Percentiles rank a stretch among this genome's conserved stretches.
These are phyloP conservation scores for Cantharellus cinnabarinus DNA, from an alignment of 768 basidiomycete genomes.

Conservation along the genomic window DNA sequence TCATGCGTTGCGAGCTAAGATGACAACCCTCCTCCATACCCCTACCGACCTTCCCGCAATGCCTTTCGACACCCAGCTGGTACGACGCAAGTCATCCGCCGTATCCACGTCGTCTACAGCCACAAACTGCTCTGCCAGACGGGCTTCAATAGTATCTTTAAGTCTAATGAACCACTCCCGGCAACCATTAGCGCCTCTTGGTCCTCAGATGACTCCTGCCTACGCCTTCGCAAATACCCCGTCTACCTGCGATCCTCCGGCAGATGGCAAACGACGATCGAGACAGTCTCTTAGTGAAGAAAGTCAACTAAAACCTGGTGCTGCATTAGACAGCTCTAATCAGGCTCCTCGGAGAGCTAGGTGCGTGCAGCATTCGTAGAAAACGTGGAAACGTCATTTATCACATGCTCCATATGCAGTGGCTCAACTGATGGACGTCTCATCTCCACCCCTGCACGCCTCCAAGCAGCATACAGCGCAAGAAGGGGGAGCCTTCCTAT, in stretches of 20 bases:
- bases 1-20: too few species aligned
- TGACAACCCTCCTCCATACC: too few species aligned
- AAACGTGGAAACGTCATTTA: neutral
- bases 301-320: neutral
- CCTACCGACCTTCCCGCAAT: too few species aligned
- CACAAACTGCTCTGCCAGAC: too few species aligned
- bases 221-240: neutral
- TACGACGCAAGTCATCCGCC: too few species aligned
- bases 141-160: too few species aligned
- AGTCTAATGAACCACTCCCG: neutral
- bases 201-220: neutral
- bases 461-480: neutral
- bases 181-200: neutral
- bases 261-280: neutral
- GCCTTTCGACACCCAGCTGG: too few species aligned
- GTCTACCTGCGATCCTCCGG: neutral
- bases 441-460: neutral
- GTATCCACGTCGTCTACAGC: too few species aligned
- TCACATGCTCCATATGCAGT: neutral
- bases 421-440: neutral
- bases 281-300: neutral
- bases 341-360: neutral
- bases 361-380: neutral
- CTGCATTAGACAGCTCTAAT: neutral
- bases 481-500: neutral